Conservation (phyloP, 768 basidiomycete genomes). For the Lanmaoa rubissima region DNA sequence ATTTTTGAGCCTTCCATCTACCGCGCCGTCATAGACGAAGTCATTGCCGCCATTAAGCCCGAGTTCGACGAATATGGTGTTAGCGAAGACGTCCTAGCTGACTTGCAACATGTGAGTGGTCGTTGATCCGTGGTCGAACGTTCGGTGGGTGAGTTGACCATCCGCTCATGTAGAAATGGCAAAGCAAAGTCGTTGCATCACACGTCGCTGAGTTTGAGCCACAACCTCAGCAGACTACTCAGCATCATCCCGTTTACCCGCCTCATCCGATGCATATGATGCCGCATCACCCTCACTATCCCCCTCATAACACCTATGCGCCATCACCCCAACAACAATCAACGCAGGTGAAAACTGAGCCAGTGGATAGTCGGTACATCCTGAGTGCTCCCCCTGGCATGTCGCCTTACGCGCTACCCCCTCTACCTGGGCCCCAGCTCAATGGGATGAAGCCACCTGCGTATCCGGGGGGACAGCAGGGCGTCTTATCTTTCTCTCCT, state of each 20-base stretch:
- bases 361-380: constrained; percentile 67
- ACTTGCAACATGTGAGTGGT: constrained; percentile 80
- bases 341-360: constrained; percentile 69
- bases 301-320: constrained; percentile 51
- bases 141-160: constrained; percentile 9
- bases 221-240: constrained; percentile 44
- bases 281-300: constrained; percentile 53
- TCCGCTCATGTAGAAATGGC: constrained; percentile 76
- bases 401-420: constrained; percentile 53
- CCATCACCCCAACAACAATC: constrained; percentile 35
- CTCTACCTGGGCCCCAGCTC: constrained; percentile 63
- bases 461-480: constrained; percentile 58
- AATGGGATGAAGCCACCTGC: constrained; percentile 50
- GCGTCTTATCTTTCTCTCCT: constrained; percentile 53
- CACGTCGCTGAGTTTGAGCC: constrained; percentile 92
- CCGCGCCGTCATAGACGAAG: constrained; percentile 95
- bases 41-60: constrained; percentile 79
- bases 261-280: constrained; percentile 65
- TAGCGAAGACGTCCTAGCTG: constrained; percentile 83
- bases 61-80: constrained; percentile 98
- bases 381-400: constrained; percentile 43
- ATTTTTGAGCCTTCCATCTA: constrained; percentile 85
- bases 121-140: constrained; percentile 10
- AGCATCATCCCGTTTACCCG: constrained; percentile 52
- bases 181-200: constrained; percentile 89